Base-by-base conservation (phyloP, 164 flowering plant species). In the Tetrastigma voinierianum region DNA sequence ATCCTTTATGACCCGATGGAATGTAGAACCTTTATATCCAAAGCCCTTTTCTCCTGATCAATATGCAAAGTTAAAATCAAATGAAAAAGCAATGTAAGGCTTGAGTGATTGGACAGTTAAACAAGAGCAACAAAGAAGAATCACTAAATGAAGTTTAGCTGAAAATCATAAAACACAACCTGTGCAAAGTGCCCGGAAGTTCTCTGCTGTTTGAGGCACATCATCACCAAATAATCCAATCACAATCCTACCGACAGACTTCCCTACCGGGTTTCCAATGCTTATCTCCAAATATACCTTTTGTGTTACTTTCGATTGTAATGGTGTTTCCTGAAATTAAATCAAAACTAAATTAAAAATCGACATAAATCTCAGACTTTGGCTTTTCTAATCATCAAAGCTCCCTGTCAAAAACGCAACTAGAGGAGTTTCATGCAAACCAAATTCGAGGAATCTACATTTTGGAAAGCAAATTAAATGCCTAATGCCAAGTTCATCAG, bases 1-100 rank as follows among this genome's bases (percentile, higher is more conserved):
- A 75, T 92, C 97, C 77, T 89, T 88, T 69, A 95, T 95, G 46
- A 95, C 95, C 70, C 99, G 96, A 70, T 95, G 99, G 70, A 95
- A 95, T 0, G 86, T 43, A 12, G 93, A 90, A 44, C 89, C 93
- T 72, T 92, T 90, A 76, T 80, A 95, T 10, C 99, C 97, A 75
- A 90, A 95, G 44, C 99, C 97, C 72, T 92, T 95, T 74, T 95
- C 97, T 61, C 97, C 98, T 88, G 72, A 69, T 65, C 55, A 77
- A 71, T 19, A 55, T 15, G 57, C 25, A 55, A 47, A 75, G 10
- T 51, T 13, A 43, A 54, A 53, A 40, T 6, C 25, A 60, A 62
- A 64, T 46, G 17, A 74, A 19, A 49, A 65, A 11, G 17, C 40
- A 48, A 46, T 52, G 0, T 64, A 66, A 63, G 51, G 44, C 40